phyloP scores from a whole-genome alignment of 768 basidiomycete genomes.

The Russula compacta region DNA sequence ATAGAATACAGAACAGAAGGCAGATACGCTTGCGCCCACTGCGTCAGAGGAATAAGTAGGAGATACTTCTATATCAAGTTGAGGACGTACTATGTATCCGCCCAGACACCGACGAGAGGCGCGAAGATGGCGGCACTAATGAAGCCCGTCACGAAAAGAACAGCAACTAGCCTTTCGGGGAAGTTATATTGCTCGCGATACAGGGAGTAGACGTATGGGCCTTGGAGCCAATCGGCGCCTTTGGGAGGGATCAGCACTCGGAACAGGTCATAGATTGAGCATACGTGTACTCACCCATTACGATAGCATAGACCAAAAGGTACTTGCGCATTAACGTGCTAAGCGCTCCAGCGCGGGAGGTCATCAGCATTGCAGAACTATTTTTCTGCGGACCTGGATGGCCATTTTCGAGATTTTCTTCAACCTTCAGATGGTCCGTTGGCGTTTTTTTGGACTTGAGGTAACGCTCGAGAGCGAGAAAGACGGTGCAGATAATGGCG shows the following conservation, averaged over 20 bases:
- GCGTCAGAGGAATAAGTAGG: neutral
- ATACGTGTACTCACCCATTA: constrained; percentile 3
- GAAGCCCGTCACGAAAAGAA: constrained; percentile 74
- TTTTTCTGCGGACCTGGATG: neutral
- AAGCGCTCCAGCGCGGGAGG: constrained; percentile 11
- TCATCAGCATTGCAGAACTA: neutral
- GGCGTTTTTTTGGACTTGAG: constrained; percentile 15
- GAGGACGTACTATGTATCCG: constrained; percentile 56
- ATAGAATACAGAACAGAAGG: constrained; percentile 62
- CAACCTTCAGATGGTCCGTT: neutral
- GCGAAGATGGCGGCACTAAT: constrained; percentile 59
- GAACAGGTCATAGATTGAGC: neutral
- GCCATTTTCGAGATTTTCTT: constrained; percentile 12
- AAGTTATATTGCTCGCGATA: constrained; percentile 61
- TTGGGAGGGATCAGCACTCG: constrained; percentile 1
- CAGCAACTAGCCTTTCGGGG: constrained; percentile 53
- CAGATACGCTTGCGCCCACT: constrained; percentile 64
- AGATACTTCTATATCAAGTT: neutral
- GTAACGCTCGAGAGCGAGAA: constrained; percentile 22
- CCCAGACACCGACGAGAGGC: constrained; percentile 68
- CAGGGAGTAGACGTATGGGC: constrained; percentile 69
- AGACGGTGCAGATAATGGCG: constrained; percentile 14
- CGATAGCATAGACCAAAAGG: constrained; percentile 17
- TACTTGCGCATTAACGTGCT: constrained; percentile 18
- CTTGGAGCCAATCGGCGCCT: constrained; percentile 77